Evolutionary conservation across 2,329 filamentous ascomycete genomes (phyloP).

Genomic region (Calonectria montana): DNA sequence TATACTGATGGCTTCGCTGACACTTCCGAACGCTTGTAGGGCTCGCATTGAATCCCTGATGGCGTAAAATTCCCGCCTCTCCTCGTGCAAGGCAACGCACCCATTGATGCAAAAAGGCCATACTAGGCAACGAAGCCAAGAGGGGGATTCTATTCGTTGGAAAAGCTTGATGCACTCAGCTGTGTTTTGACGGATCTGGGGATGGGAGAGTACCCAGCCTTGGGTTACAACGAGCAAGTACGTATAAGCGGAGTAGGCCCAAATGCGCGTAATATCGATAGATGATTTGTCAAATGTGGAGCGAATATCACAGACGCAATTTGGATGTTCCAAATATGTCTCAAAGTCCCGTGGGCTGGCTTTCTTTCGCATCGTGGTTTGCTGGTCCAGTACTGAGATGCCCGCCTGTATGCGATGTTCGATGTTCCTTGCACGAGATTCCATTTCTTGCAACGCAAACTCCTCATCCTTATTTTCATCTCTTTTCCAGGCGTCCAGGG

Average conservation of each 20-base stretch:
- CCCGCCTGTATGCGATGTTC: not conserved
- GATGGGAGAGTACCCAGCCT: not conserved
- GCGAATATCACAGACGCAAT: not conserved
- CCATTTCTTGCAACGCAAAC: not conserved
- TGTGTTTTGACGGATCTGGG: not conserved
- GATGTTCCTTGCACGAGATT: not conserved
- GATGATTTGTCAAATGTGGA: not conserved
- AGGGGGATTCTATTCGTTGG: not conserved
- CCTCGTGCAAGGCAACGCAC: slow-evolving; percentile 2
- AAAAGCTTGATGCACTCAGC: not conserved
- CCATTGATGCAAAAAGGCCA: slow-evolving; percentile 19
- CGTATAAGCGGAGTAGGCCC: slow-evolving; percentile 1
- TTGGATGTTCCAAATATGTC: not conserved
- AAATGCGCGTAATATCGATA: not conserved
- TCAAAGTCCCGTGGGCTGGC: not conserved
- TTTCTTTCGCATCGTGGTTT: not conserved
- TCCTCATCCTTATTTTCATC: not conserved
- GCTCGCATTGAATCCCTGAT: not conserved
- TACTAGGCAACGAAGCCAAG: slow-evolving; percentile 11
- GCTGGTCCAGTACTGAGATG: not conserved
- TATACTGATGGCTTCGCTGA: not conserved
- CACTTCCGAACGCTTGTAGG: not conserved
- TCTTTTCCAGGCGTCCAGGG: not conserved
- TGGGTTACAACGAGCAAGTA: not conserved
- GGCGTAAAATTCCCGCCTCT: not conserved